Percentiles rank a stretch among this genome's conserved stretches.
Conservation (phyloP, 805 yeast species). For the Wickerhamiella qilinensis region DNA sequence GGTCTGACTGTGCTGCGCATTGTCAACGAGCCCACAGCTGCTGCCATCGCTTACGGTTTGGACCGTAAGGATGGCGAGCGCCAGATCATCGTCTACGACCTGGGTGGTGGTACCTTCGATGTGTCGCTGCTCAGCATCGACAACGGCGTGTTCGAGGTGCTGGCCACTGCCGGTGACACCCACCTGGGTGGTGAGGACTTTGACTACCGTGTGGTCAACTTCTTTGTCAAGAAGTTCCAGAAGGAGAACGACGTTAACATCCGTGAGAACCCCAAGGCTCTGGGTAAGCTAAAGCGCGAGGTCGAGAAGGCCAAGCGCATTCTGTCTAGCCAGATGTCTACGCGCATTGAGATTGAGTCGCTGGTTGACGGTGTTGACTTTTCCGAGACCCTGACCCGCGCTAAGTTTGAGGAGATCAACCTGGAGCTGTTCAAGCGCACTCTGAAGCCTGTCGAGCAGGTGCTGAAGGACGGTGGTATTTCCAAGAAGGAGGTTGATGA, state of each 20-base stretch:
- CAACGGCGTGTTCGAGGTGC: slow-evolving; percentile 82
- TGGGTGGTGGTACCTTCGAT: slow-evolving; percentile 97
- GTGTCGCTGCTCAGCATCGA: slow-evolving; percentile 77
- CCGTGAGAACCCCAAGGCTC: slow-evolving; percentile 63
- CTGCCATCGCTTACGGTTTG: slow-evolving; percentile 93
- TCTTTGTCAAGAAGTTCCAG: slow-evolving; percentile 70
- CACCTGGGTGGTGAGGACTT: slow-evolving; percentile 97
- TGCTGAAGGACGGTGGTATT: slow-evolving; percentile 81
- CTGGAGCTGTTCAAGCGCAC: slow-evolving; percentile 86
- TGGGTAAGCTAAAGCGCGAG: slow-evolving; percentile 90
- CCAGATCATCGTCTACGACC: slow-evolving; percentile 80
- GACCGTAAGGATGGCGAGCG: slow-evolving; percentile 67
- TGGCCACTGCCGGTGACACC: slow-evolving; percentile 92
- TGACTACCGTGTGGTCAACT: slow-evolving; percentile 76
- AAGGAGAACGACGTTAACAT: slow-evolving; percentile 84
- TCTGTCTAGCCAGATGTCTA: slow-evolving; percentile 84
- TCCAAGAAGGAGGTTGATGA: slow-evolving; percentile 80
- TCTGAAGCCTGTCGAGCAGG: slow-evolving; percentile 90
- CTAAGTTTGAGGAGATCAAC: slow-evolving; percentile 94
- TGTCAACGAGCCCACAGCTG: slow-evolving; percentile 92
- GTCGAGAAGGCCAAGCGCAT: slow-evolving; percentile 98
- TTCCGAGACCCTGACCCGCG: slow-evolving; percentile 89
- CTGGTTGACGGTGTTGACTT: slow-evolving; percentile 90
- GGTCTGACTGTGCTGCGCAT: slow-evolving; percentile 79
- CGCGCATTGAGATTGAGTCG: slow-evolving; percentile 92